Conservation (phyloP, 768 basidiomycete species). For the Dioszegia hungarica region DNA sequence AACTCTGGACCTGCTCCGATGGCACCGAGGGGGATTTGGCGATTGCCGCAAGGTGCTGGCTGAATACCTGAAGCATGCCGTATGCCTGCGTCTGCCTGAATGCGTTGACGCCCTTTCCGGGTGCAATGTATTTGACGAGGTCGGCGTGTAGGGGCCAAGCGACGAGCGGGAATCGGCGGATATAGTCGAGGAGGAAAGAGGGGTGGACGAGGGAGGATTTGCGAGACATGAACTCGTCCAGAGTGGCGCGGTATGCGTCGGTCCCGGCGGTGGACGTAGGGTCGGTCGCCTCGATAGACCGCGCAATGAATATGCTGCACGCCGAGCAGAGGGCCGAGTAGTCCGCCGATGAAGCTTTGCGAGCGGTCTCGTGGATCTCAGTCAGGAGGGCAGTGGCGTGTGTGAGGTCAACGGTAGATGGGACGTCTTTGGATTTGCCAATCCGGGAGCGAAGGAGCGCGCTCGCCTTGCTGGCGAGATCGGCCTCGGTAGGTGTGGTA, state of each 20-base stretch:
- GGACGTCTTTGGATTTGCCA: constrained; percentile 67
- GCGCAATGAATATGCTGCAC: constrained; percentile 66
- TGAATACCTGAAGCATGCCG: constrained; percentile 63
- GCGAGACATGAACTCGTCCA: constrained; percentile 70
- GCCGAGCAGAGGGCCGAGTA: constrained; percentile 62
- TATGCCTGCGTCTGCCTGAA: constrained; percentile 73
- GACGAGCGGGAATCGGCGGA: constrained; percentile 60
- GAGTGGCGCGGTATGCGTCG: constrained; percentile 60
- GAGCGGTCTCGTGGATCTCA: constrained; percentile 67
- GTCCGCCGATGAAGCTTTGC: constrained; percentile 61
- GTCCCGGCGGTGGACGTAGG: constrained; percentile 47
- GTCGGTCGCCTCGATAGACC: constrained; percentile 50
- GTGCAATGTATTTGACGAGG: constrained; percentile 56
- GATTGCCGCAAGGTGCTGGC: constrained; percentile 56
- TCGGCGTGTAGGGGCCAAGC: constrained; percentile 65
- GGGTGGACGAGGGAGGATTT: constrained; percentile 73
- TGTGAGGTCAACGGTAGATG: constrained; percentile 52
- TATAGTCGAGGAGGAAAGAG: constrained; percentile 72
- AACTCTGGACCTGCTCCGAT: constrained; percentile 53
- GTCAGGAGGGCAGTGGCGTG: constrained; percentile 56
- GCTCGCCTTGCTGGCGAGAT: constrained; percentile 80
- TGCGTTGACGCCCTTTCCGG: constrained; percentile 60
- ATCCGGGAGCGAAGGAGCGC: constrained; percentile 71
- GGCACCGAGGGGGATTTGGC: constrained; percentile 44
- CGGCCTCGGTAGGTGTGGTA: constrained; percentile 69